Evolutionary conservation across 179 eudicot species (phyloP), one percentile per base, ranked within the genome.

Genomic region (Actinidia chinensis): DNA sequence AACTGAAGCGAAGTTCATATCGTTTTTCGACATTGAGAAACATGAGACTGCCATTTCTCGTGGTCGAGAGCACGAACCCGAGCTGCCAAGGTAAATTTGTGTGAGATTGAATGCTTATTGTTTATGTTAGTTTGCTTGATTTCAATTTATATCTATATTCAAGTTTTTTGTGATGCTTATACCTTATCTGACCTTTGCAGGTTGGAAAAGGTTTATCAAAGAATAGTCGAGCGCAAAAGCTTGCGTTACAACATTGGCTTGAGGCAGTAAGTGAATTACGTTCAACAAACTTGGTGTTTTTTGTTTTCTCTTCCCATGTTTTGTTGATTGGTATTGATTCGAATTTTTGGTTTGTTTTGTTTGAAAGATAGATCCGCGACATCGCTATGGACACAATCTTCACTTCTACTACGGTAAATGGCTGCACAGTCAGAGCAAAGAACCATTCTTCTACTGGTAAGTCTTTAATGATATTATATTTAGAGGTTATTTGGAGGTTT

Each of bases 361-460:
- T 79, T 28, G 59, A 78, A 85, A 95, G 98, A 95, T 93, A 88
- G 98, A 95, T 82, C 98, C 98, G 64, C 88, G 98, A 68, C 98
- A 95, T 74, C 97, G 98, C 17, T 94, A 94, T 84, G 98, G 98
- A 47, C 98, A 94, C 82, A 94, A 94, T 81, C 91, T 94, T 42
- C 98, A 89, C 76, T 92, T 94, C 82, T 94, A 94, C 76, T 94
- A 94, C 71, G 76, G 75, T 68, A 89, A 88, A 67, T 94, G 98
- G 98, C 87, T 92, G 40, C 84, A 91, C 68, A 89, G 92, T 78
- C 95, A 89, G 44, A 91, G 98, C 85, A 92, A 88, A 78, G 90
- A 94, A 76, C 98, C 98, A 80, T 94, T 94, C 91, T 93, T 93
- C 86, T 94, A 92, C 86, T 94, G 98, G 98, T 93, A 90, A 81